Conservation (phyloP, 805 yeast genomes). For the Candida ovalis region DNA sequence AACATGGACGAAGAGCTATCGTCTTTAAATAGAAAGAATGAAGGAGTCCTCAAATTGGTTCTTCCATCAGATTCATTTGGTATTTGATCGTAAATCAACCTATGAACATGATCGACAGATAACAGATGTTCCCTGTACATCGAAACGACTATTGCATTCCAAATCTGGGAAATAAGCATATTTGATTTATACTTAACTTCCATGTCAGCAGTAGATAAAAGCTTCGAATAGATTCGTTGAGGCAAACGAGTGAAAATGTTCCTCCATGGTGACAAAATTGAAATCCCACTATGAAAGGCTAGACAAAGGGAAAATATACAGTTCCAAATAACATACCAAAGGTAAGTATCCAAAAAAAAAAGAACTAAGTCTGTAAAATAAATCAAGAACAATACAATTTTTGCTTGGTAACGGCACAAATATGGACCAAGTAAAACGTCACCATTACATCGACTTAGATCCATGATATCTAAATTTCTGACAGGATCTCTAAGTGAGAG, state of each 20-base stretch:
- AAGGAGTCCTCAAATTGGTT: conserved; percentile 35
- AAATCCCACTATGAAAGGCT: conserved; percentile 49
- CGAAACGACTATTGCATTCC: conserved; percentile 53
- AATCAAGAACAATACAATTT: conserved; percentile 38
- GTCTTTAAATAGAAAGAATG: conserved; percentile 47
- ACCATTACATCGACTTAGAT: conserved; percentile 40
- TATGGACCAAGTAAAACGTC: conserved; percentile 38
- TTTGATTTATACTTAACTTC: conserved; percentile 40
- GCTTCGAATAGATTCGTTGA: conserved; percentile 45
- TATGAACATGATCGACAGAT: conserved; percentile 45
- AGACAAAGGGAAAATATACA: conserved; percentile 45
- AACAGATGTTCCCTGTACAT: conserved; percentile 53
- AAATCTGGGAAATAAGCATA: conserved; percentile 42
- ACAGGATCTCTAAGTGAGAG: conserved; percentile 51
- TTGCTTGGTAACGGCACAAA: conserved; percentile 41
- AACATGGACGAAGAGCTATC: conserved; percentile 36
- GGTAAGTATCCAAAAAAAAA: conserved; percentile 51
- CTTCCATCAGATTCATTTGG: conserved; percentile 46
- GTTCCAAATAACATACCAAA: conserved; percentile 58
- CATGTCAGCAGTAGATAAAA: conserved; percentile 42
- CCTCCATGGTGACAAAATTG: conserved; percentile 57
- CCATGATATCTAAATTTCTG: conserved; percentile 43
- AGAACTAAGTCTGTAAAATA: conserved; percentile 43
- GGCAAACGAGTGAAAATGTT: conserved; percentile 51
- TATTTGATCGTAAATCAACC: conserved; percentile 36